Evolutionary conservation across 2,329 filamentous ascomycete genomes (phyloP).

Genomic region (Aureobasidium sp.): DNA sequence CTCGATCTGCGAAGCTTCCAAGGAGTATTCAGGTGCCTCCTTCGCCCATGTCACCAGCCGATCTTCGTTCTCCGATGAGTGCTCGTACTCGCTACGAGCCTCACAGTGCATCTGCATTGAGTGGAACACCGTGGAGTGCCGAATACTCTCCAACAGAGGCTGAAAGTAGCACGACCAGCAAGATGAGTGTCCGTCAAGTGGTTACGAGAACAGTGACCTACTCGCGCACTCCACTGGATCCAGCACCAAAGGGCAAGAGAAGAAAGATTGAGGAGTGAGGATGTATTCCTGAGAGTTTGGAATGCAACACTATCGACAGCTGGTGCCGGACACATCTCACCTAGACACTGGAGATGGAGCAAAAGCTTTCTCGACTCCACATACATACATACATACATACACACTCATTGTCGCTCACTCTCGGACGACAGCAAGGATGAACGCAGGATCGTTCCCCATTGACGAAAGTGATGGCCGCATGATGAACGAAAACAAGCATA

Average conservation of each 20-base stretch:
- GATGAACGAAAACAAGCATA: background rate
- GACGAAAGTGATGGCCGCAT: conserved; percentile 2
- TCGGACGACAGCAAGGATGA: background rate
- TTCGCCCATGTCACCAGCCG: conserved; percentile 73
- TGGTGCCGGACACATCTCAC: background rate
- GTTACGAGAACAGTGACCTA: conserved; percentile 96
- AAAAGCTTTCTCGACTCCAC: background rate
- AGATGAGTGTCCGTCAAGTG: conserved; percentile 82
- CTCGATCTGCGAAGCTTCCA: conserved; percentile 64
- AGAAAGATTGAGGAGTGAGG: conserved; percentile 66
- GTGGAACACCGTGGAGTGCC: conserved; percentile 37
- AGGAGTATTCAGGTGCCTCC: conserved; percentile 79
- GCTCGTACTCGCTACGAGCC: conserved; percentile 71
- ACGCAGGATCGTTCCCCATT: conserved; percentile 13
- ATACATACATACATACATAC: background rate
- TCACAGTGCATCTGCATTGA: conserved; percentile 60
- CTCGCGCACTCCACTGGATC: conserved; percentile 77
- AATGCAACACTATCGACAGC: background rate
- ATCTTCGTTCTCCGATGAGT: conserved; percentile 74
- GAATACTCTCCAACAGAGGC: conserved; percentile 18
- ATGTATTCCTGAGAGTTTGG: background rate
- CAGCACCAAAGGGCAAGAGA: conserved; percentile 93
- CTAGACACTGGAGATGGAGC: background rate
- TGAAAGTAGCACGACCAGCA: conserved; percentile 38
- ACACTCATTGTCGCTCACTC: background rate